These are phyloP conservation scores for Zea luxurians DNA, from an alignment of 176 grass and related monocot species.

Conservation along the genomic window DNA sequence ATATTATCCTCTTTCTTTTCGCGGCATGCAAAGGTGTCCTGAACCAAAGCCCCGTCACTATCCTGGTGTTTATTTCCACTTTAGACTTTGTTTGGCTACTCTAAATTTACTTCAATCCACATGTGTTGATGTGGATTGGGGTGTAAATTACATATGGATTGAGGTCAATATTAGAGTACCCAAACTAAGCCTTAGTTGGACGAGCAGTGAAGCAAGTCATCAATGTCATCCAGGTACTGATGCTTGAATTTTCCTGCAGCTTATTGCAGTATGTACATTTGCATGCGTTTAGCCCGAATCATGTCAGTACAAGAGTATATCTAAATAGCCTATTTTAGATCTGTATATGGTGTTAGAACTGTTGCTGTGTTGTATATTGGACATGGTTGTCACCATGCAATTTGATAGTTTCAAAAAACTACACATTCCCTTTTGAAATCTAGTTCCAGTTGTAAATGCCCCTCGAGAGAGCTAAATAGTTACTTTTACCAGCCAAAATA, in stretches of 20 bases:
- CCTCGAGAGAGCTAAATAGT: no score
- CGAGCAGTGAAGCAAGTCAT: conserved; percentile 80
- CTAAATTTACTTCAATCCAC: no score
- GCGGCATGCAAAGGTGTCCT: conserved; percentile 57
- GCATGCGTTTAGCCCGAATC: conserved; percentile 8
- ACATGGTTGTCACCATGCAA: not conserved
- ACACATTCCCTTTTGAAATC: not conserved
- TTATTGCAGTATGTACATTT: not conserved
- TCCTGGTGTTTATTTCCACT: conserved; percentile 62
- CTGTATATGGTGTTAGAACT: conserved; percentile 3
- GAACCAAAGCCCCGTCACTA: conserved; percentile 46
- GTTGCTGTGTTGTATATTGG: not conserved
- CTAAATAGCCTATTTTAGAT: not conserved
- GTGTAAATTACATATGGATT: no score
- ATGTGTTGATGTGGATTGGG: no score
- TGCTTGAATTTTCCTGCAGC: not conserved
- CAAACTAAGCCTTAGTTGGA: no score
- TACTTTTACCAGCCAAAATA: no score
- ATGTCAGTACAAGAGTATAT: not conserved
- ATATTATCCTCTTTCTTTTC: conserved; percentile 82
- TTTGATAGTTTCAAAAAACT: not conserved
- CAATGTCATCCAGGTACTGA: conserved; percentile 72
- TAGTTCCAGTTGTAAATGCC: no score
- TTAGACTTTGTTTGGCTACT: no score
- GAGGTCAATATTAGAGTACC: no score